phyloP scores from a whole-genome alignment of 306 rosid genomes.

The Argentina anserina region DNA sequence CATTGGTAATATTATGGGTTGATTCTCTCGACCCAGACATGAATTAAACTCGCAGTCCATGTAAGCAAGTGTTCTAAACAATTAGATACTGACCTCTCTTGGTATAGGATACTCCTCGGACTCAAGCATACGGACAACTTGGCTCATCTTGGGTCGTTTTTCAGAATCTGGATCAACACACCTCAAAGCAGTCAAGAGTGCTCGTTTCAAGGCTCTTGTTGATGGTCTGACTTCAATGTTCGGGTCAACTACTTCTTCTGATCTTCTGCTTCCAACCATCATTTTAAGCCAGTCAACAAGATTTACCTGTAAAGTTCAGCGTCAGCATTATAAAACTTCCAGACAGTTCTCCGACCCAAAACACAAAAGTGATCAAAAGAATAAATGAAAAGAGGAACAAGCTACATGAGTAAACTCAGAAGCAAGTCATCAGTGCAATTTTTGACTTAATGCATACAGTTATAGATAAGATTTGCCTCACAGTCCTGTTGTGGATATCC shows the following conservation, averaged over 20 bases:
- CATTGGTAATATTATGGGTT: background rate
- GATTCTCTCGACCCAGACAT: background rate
- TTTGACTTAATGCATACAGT: background rate
- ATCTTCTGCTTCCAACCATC: conserved; percentile 91
- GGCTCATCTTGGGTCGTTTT: conserved; percentile 93
- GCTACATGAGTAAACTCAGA: too few species aligned
- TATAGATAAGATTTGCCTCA: background rate
- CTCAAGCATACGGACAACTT: conserved; percentile 92
- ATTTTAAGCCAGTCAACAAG: conserved; percentile 89
- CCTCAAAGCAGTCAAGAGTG: conserved; percentile 84
- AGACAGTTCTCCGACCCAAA: background rate
- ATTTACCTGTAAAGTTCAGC: conserved; percentile 55
- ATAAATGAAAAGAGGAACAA: background rate
- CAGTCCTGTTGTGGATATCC: background rate
- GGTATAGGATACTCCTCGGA: conserved; percentile 81
- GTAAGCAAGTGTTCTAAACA: background rate
- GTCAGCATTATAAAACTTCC: conserved; percentile 13
- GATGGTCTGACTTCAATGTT: conserved; percentile 77
- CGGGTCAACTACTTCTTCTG: conserved; percentile 89
- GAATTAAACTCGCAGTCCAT: background rate
- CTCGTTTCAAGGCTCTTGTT: conserved; percentile 77
- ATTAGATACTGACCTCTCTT: conserved; percentile 62
- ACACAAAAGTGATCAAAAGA: background rate
- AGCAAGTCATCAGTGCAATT: background rate
- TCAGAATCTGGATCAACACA: conserved; percentile 93